A percentile compares a stretch with the other conserved stretches of the same genome.
Evolutionary conservation across 352 stramenopile genomes (phyloP).

Genomic region (Blastocystis hominis): DNA sequence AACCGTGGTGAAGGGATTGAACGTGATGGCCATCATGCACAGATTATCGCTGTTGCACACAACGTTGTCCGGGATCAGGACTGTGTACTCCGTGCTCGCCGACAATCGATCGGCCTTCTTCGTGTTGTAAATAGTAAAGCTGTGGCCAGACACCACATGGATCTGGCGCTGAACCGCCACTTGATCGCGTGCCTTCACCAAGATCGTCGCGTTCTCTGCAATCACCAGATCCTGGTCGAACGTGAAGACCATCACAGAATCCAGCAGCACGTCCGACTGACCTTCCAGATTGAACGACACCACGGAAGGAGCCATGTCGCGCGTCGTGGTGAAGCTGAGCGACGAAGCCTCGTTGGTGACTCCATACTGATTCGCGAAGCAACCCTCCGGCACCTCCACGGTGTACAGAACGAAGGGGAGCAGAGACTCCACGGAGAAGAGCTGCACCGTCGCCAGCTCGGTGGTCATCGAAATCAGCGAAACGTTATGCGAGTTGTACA

Average conservation of each 20-base stretch:
- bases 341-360: not conserved
- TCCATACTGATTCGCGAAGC: constrained; percentile 3
- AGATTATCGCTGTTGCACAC: constrained; percentile 32
- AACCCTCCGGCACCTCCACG: not conserved
- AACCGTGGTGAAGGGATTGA: not conserved
- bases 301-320: not conserved
- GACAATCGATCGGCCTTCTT: not conserved
- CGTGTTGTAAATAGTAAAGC: constrained; percentile 9
- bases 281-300: constrained; percentile 14
- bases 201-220: not conserved
- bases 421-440: constrained; percentile 4
- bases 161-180: not conserved
- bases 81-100: not conserved
- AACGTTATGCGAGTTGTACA: not conserved
- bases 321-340: not conserved
- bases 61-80: not conserved
- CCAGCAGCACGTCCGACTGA: not conserved
- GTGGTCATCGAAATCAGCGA: not conserved
- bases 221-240: constrained; percentile 27
- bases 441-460: not conserved
- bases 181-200: not conserved
- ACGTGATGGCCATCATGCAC: not conserved
- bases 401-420: not conserved
- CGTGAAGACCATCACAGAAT: not conserved
- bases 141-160: not conserved